phyloP scores from a whole-genome alignment of 73 alveolate species.

The Halteria grandinella region DNA sequence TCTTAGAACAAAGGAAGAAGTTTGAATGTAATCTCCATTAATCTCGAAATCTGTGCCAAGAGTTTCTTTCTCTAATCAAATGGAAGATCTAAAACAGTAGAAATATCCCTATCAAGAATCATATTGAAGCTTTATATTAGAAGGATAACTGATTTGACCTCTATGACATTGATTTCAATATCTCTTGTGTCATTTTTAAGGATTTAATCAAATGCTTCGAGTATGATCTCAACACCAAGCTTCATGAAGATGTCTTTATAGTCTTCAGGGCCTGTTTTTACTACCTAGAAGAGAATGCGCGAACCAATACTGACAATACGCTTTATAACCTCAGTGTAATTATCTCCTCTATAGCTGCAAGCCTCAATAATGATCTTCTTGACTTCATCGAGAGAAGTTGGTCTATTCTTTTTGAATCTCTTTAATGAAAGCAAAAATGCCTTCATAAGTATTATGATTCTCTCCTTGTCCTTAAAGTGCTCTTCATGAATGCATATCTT shows the following conservation, averaged over 20 bases:
- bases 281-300: slow-evolving; percentile 12
- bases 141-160: slow-evolving; percentile 13
- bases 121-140: slow-evolving; percentile 16
- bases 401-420: slow-evolving; percentile 19
- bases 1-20: slow-evolving; percentile 12
- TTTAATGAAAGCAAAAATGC: slow-evolving; percentile 27
- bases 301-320: slow-evolving; percentile 12
- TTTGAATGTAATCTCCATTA: not conserved
- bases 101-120: slow-evolving; percentile 26
- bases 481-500: slow-evolving; percentile 47
- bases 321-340: slow-evolving; percentile 15
- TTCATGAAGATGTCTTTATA: slow-evolving; percentile 26
- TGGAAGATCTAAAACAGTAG: slow-evolving; percentile 32
- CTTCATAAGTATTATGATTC: slow-evolving; percentile 28
- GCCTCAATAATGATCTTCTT: slow-evolving; percentile 16
- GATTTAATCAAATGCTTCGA: slow-evolving; percentile 9
- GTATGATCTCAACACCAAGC: slow-evolving; percentile 22
- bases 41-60: slow-evolving; percentile 14
- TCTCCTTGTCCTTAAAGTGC: slow-evolving; percentile 10
- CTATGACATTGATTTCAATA: slow-evolving; percentile 9
- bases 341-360: slow-evolving; percentile 6
- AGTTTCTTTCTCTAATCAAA: slow-evolving; percentile 13
- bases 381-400: slow-evolving; percentile 27
- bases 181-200: slow-evolving; percentile 24
- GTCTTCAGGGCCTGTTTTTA: not conserved